Evolutionary conservation across 108 stramenopile genomes (phyloP).

Genomic region (Stephanodiscus minutulus): DNA sequence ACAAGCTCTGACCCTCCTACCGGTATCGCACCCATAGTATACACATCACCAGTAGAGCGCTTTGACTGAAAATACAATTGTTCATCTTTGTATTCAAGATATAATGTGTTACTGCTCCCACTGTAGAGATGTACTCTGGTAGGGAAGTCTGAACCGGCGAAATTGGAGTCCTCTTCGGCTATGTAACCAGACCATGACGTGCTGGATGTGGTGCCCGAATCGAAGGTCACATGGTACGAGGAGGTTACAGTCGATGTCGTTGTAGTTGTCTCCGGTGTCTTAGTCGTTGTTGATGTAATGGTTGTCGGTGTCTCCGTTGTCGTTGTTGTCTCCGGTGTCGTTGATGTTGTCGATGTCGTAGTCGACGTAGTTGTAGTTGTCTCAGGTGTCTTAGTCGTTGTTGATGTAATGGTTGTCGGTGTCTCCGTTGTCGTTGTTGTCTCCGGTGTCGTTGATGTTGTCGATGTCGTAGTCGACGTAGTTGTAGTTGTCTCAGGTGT

Average conservation of each 20-base stretch:
- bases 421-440: background rate
- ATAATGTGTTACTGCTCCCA: background rate
- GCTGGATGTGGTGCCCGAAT: background rate
- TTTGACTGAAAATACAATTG: background rate
- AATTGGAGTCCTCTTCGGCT: background rate
- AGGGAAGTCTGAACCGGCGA: background rate
- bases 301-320: background rate
- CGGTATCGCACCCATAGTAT: background rate
- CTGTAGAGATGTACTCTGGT: background rate
- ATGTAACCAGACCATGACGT: background rate
- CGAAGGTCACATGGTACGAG: background rate
- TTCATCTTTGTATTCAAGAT: background rate
- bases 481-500: too few species aligned
- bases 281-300: background rate
- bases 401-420: background rate
- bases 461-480: background rate
- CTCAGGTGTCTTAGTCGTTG: too few species aligned
- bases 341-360: too few species aligned
- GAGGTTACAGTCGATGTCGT: background rate
- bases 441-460: too few species aligned
- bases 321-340: too few species aligned
- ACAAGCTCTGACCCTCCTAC: background rate
- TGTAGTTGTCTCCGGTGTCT: too few species aligned
- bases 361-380: background rate
- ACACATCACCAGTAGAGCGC: background rate